A percentile compares a stretch with the other conserved stretches of the same genome.
Evolutionary conservation across 2,329 filamentous ascomycete genomes (phyloP).

Genomic region (Trichoderma atrobrunneum): DNA sequence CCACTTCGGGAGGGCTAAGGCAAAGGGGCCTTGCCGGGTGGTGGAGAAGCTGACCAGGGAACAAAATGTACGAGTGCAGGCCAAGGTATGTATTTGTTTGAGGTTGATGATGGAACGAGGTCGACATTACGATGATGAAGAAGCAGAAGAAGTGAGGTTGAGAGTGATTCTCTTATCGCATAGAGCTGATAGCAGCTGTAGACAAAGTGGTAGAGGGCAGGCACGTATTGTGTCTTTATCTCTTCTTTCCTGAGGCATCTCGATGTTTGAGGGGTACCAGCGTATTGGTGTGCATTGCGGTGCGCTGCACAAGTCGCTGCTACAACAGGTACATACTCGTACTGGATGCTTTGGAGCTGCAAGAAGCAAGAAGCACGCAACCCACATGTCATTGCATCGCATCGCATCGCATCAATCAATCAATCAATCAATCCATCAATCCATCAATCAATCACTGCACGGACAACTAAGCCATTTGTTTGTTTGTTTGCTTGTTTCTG

Average conservation of each 20-base stretch:
- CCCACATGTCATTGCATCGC: neutral
- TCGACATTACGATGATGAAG: neutral
- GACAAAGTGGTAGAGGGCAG: neutral
- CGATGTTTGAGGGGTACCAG: neutral
- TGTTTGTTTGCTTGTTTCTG: neutral
- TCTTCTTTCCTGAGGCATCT: neutral
- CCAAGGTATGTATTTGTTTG: neutral
- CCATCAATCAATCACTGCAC: neutral
- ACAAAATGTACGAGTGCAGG: neutral
- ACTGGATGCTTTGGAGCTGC: neutral
- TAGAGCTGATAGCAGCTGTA: neutral
- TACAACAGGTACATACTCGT: neutral
- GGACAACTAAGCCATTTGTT: neutral
- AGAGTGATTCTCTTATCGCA: neutral
- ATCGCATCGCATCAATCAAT: neutral
- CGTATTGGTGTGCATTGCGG: neutral
- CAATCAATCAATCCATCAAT: neutral
- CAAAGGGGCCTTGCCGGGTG: conserved; percentile 5
- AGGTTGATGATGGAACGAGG: neutral
- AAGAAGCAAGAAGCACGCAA: neutral
- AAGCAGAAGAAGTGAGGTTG: neutral
- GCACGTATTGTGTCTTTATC: neutral
- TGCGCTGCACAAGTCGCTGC: neutral
- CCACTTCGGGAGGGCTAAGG: conserved; percentile 5
- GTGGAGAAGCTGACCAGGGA: conserved; percentile 9